Base-by-base conservation (phyloP, 164 flowering plant genomes). In the Brasenia schreberi region DNA sequence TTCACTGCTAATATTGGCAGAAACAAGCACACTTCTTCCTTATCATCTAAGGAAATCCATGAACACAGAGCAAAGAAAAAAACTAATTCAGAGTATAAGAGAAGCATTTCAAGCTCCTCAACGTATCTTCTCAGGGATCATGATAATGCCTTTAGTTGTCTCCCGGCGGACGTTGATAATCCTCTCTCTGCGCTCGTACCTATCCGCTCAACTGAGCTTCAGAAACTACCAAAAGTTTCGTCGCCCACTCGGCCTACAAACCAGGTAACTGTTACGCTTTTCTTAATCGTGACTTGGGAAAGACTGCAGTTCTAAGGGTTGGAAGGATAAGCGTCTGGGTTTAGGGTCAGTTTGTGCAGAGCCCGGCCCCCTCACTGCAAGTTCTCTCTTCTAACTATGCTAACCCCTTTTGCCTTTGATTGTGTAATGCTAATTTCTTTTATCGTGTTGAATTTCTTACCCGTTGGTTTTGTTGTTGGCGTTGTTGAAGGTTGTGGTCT, bases 401-500 rank as follows among this genome's bases (percentile, higher is more conserved):
- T 79, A 79, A 19, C 72, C 81, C 61, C 74, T 27, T 16, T 39
- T 6, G 14, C 17, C 17, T 60, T 16, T 19, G 62, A 0, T 60
- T 44, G 9, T 44, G 5, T 6, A 11, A 44, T 6, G 5, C 7
- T 44, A 44, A 6, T 6, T 65, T 9, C 0, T 59, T 44, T 11
- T 44, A 6, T 44, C 52, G 5, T 44, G 10, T 44, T 1, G 7
- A 44, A 6, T 6, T 44, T 44, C 10, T 44, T 11, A 6, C 52
- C 10, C 52, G 5, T 11, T 44, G 5, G 52, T 11, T 44, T 11
- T 44, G 1, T 44, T 44, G 5, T 44, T 11, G 7, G 10, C 56
- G 18, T 12, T 4, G 9, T 70, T 65, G 72, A 76, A 92, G 98
- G 92, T 87, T 58, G 98, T 93, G 73, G 95, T 82, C 44, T 72